phyloP scores from a whole-genome alignment of 345 rosid genomes.

The Acer negundo region DNA sequence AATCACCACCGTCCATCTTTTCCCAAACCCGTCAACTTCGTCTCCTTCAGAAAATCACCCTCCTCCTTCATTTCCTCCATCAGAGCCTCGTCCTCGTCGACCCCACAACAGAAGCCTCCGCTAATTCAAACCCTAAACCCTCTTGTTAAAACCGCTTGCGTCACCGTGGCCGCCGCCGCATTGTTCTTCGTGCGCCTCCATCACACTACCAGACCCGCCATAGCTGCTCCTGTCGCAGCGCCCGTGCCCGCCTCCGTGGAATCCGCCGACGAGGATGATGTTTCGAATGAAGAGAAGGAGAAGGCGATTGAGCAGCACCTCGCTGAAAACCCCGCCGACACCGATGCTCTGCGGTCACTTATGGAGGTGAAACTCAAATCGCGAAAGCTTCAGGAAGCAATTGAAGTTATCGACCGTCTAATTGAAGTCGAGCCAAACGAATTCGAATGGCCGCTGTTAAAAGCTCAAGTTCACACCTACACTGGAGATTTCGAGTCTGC shows the following conservation, averaged over 20 bases:
- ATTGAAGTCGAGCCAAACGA: conserved; percentile 78
- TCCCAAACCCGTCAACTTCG: conserved; percentile 32
- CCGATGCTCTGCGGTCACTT: conserved; percentile 51
- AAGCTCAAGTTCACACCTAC: conserved; percentile 58
- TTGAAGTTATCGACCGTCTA: conserved; percentile 58
- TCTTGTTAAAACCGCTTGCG: conserved; percentile 52
- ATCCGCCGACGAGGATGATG: conserved; percentile 22
- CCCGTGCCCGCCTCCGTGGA: conserved; percentile 38
- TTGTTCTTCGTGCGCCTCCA: conserved; percentile 54
- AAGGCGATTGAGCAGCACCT: conserved; percentile 49
- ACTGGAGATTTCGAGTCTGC: conserved; percentile 69
- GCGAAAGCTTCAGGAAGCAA: conserved; percentile 56
- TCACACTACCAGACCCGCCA: conserved; percentile 39
- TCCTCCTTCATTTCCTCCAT: conserved; percentile 32
- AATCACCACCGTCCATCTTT: conserved; percentile 40
- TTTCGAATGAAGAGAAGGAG: conserved; percentile 50
- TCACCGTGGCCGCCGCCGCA: conserved; percentile 65
- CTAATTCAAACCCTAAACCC: conserved; percentile 33
- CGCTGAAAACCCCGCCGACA: conserved; percentile 44
- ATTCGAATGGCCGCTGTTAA: conserved; percentile 72
- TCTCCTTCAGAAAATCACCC: conserved; percentile 41
- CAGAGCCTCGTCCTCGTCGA: conserved; percentile 40
- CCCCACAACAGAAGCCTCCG: conserved; percentile 23
- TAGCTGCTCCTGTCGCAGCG: conserved; percentile 51
- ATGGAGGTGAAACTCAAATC: conserved; percentile 76